A percentile compares a stretch with the other conserved stretches of the same genome.
These are phyloP conservation scores for Calonectria pauciramosa DNA, from an alignment of 2,329 filamentous ascomycete species.

Conservation along the genomic window DNA sequence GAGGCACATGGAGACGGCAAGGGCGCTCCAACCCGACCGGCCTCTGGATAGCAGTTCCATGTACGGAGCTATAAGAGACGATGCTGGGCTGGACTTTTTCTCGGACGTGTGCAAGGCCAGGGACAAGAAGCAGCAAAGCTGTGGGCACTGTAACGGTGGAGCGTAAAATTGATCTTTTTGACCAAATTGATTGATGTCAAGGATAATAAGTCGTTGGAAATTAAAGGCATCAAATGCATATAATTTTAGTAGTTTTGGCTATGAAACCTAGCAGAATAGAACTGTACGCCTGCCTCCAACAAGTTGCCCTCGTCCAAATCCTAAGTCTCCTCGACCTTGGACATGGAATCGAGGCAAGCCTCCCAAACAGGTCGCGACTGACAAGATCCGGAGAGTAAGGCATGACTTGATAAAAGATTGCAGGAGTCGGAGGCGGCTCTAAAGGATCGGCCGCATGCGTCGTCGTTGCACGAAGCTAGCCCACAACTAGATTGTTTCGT, in stretches of 20 bases:
- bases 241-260: background rate
- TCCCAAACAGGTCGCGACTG: too few species aligned
- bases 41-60: slow-evolving; percentile 26
- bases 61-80: slow-evolving; percentile 16
- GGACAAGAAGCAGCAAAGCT: background rate
- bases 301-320: background rate
- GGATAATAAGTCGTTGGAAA: background rate
- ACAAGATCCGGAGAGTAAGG: too few species aligned
- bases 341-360: background rate
- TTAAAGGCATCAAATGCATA: background rate
- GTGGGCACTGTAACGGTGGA: background rate
- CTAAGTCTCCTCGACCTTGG: background rate
- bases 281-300: background rate
- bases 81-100: slow-evolving; percentile 21
- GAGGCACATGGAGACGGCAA: slow-evolving; percentile 18
- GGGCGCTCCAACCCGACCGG: background rate
- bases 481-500: background rate
- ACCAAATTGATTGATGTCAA: too few species aligned
- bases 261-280: background rate
- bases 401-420: too few species aligned
- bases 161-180: background rate
- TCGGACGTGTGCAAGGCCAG: slow-evolving; percentile 15
- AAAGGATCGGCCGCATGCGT: background rate
- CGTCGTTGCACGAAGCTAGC: background rate
- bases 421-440: background rate